A percentile compares a stretch with the other conserved stretches of the same genome.
Conservation (phyloP, 371 early-diverging fungal species). For the Syncephalastrum contaminatum region DNA sequence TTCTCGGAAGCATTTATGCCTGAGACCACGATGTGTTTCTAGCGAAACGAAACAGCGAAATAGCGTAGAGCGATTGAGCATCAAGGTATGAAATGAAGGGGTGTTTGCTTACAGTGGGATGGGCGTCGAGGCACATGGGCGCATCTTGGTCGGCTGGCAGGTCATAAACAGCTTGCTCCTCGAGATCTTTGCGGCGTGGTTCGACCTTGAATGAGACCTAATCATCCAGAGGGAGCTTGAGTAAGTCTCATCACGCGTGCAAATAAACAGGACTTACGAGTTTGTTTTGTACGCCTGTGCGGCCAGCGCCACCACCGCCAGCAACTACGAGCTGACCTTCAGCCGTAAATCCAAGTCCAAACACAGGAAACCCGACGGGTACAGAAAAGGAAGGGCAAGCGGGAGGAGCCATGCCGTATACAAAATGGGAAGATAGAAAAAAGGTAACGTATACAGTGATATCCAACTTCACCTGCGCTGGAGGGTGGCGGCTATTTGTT, state of each 20-base stretch:
- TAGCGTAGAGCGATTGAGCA: no score
- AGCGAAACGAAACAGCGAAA: neutral
- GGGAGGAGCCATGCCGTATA: conserved; percentile 2
- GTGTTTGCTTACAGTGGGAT: conserved; percentile 51
- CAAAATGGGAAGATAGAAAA: neutral
- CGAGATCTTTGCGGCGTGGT: conserved; percentile 44
- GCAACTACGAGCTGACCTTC: conserved; percentile 60
- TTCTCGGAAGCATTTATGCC: conserved; percentile 61
- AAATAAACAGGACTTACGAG: conserved; percentile 47
- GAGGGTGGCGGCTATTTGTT: no score
- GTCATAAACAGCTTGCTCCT: conserved; percentile 46
- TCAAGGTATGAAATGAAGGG: neutral
- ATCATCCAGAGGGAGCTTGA: neutral
- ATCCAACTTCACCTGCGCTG: no score
- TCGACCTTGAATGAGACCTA: conserved; percentile 60
- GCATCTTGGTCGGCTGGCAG: conserved; percentile 67
- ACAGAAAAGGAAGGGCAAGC: conserved; percentile 39
- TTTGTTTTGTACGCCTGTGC: conserved; percentile 71
- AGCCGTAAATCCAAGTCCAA: conserved; percentile 59
- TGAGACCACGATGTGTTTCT: conserved; percentile 44
- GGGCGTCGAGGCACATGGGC: conserved; percentile 67
- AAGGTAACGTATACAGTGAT: neutral
- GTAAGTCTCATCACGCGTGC: neutral
- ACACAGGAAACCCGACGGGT: conserved; percentile 63
- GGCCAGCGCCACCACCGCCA: conserved; percentile 73